Evolutionary conservation across 1,284 basidiomycete genomes (phyloP), one percentile per base, ranked within the genome.

Genomic region (Peniophora sp.): DNA sequence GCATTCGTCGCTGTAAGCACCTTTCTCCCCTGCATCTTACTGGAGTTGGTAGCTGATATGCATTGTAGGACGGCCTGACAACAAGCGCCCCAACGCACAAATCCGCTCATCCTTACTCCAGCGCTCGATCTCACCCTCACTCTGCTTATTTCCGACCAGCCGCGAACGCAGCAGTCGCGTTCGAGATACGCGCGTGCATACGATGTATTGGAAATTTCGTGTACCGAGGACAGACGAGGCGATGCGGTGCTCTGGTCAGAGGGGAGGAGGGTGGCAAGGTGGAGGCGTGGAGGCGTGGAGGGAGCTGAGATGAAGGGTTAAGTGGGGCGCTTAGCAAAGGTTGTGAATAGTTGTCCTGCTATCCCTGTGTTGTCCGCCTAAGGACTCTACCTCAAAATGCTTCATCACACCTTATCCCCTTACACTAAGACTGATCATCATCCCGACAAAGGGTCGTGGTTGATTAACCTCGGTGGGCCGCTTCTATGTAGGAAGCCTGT

Each of bases 141-240:
- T 32, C 5, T 12, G 27, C 79, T 79, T n/a, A 57, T 61, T 79
- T 62, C 2, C 61, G 65, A 10, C 75, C 73, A 0, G 69, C 73
- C n/a, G 69, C 80, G 22, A 57, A 72, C 20, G 78, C 80, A 0
- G 72, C 69, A 25, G 82, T 82, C 38, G 73, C 75, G 2, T 74
- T 94, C 17, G 87, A 91, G 63, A 86, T 93, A 63, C 87, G 89
- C 58, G 80, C 95, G 50, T 93, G 89, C 63, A 77, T 91, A 35
- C 81, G 89, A 93, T 88, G 23, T 94, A 93, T 63, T 77, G 86
- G 24, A 71, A 94, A 51, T 94, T 95, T 71, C 93, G 85, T 62
- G 89, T 90, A 11, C 75, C 88, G 1, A 65, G 71, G 19, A 82
- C 84, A 35, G 88, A 88, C 58, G 88, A 90, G 56, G 76, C 79